Evolutionary conservation across 2,329 filamentous ascomycete species (phyloP).

Genomic region (Colletotrichum australisinense): DNA sequence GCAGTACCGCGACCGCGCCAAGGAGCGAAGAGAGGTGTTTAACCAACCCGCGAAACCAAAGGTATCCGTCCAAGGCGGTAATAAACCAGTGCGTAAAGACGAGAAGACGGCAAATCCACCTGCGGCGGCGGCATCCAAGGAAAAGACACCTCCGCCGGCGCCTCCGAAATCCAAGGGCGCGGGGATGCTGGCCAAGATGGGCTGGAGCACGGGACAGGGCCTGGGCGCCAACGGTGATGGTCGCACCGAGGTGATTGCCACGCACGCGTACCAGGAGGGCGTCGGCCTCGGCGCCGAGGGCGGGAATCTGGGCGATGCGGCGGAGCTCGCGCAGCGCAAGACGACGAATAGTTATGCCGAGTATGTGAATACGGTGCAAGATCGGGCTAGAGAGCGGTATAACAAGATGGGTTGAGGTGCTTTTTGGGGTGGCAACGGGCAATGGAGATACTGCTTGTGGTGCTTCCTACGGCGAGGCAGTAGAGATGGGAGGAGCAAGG

Average conservation of each 20-base stretch:
- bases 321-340: slow-evolving; percentile 70
- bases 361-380: slow-evolving; percentile 73
- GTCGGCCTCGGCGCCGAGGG: slow-evolving; percentile 78
- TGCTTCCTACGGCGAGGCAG: not conserved
- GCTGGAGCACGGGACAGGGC: slow-evolving; percentile 74
- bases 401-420: slow-evolving; percentile 57
- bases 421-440: not conserved
- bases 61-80: slow-evolving; percentile 40
- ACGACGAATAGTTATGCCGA: slow-evolving; percentile 70
- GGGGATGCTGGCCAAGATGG: slow-evolving; percentile 78
- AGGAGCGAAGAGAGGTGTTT: slow-evolving; percentile 72
- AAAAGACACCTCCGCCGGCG: slow-evolving; percentile 43
- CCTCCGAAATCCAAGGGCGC: slow-evolving; percentile 70
- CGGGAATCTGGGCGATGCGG: slow-evolving; percentile 76
- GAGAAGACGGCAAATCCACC: slow-evolving; percentile 39
- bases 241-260: slow-evolving; percentile 71
- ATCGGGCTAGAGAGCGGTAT: slow-evolving; percentile 75
- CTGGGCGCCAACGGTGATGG: slow-evolving; percentile 73
- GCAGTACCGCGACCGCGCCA: slow-evolving; percentile 74
- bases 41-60: slow-evolving; percentile 69
- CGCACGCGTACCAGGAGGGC: slow-evolving; percentile 73
- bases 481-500: not conserved
- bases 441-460: not conserved
- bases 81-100: slow-evolving; percentile 45
- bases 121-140: slow-evolving; percentile 35